Conservation (phyloP, 768 basidiomycete species). For the Mycena polygramma region DNA sequence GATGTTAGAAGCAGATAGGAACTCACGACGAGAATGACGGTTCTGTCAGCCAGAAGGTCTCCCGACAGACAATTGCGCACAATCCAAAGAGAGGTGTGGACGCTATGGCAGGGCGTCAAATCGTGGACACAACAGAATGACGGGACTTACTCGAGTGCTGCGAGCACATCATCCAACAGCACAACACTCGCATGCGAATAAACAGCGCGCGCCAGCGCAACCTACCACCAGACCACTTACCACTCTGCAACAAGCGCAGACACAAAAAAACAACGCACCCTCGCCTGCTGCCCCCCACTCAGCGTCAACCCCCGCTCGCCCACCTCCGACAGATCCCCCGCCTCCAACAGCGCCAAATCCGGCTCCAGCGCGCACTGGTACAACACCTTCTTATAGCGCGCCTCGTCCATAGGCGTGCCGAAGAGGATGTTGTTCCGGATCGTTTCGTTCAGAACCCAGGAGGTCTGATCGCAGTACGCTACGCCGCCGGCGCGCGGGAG, state of each 20-base stretch:
- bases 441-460: constrained; percentile 37
- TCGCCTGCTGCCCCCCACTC: constrained; percentile 59
- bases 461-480: background rate
- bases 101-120: background rate
- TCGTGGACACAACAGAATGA: no score
- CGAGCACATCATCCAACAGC: constrained; percentile 80
- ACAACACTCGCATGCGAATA: constrained; percentile 65
- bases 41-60: background rate
- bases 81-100: background rate
- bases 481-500: background rate
- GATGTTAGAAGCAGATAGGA: background rate
- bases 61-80: background rate
- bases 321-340: constrained; percentile 47
- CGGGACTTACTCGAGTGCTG: constrained; percentile 56
- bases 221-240: background rate
- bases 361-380: constrained; percentile 79
- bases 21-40: background rate
- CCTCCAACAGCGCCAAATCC: constrained; percentile 72
- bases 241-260: background rate
- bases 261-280: constrained; percentile 28
- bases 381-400: constrained; percentile 82
- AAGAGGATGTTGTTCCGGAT: constrained; percentile 88
- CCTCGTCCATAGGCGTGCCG: constrained; percentile 81
- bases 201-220: background rate
- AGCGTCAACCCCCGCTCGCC: constrained; percentile 62